A percentile compares a stretch with the other conserved stretches of the same genome.
These are phyloP conservation scores for Hemisphaericaspora nanyangensis DNA, from an alignment of 805 yeast genomes.

Conservation along the genomic window DNA sequence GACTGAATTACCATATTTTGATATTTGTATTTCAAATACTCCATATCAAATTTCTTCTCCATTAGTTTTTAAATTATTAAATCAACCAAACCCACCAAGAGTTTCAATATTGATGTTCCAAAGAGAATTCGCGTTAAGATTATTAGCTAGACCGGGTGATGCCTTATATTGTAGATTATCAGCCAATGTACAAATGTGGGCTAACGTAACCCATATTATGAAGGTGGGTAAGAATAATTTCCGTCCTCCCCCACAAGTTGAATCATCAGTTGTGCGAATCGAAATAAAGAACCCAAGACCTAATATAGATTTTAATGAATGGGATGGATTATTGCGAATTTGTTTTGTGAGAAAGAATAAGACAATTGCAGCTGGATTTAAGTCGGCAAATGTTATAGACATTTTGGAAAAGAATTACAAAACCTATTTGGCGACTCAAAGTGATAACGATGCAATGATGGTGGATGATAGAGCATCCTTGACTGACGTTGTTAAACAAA, in stretches of 20 bases:
- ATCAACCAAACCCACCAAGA: constrained; percentile 91
- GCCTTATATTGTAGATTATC: constrained; percentile 85
- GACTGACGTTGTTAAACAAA: constrained; percentile 53
- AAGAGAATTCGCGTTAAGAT: constrained; percentile 90
- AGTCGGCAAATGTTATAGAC: constrained; percentile 71
- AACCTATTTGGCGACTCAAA: constrained; percentile 56
- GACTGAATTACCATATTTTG: constrained; percentile 90
- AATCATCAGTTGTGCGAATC: constrained; percentile 90
- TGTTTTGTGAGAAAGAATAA: constrained; percentile 92
- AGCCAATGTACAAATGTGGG: constrained; percentile 99
- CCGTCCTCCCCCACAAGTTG: constrained; percentile 98
- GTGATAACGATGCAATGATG: constrained; percentile 40
- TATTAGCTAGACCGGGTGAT: constrained; percentile 97
- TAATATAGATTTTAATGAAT: constrained; percentile 87
- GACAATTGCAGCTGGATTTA: constrained; percentile 90
- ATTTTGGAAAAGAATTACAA: constrained; percentile 86
- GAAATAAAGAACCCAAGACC: constrained; percentile 94
- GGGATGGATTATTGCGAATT: constrained; percentile 94
- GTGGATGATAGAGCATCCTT: constrained; percentile 40
- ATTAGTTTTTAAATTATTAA: constrained; percentile 84
- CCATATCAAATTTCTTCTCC: constrained; percentile 98
- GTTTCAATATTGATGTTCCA: constrained; percentile 96
- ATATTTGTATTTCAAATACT: constrained; percentile 93
- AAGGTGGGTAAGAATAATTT: constrained; percentile 96
- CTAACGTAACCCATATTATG: constrained; percentile 97